Base-by-base conservation (phyloP, 1,284 basidiomycete genomes). In the Marasmius tenuissimus region DNA sequence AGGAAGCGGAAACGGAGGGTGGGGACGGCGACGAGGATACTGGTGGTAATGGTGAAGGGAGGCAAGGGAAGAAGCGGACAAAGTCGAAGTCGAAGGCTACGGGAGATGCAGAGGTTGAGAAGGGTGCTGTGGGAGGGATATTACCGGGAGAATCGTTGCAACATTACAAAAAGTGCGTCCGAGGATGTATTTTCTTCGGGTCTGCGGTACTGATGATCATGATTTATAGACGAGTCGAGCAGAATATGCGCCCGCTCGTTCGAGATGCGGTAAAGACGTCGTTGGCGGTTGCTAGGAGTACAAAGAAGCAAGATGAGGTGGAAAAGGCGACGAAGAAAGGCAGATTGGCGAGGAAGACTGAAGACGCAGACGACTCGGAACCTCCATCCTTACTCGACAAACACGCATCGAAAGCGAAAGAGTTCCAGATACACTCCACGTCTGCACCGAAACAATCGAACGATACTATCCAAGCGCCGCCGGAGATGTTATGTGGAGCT, bases 101-200 rank as follows among this genome's bases (percentile, higher is more conserved):
- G 4, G n/a, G 7, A 14, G 45, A 18, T 5, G 8, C 11, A 66
- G 42, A 67, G 64, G 67, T 69, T 18, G 70, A 66, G 22, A 68
- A 70, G 61, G 69, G 64, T 52, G 55, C 65, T 64, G 68, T 59
- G 61, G 64, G 56, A 63, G 64, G 63, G 68, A 91, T 91, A 42
- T 77, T 81, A 63, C 83, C 85, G 1, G 85, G 87, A 49, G 91
- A 92, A 73, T 86, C 89, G 1, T 78, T 92, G 57, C 78, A 82
- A 55, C 87, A 91, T 75, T 92, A 91, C 71, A 89, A 90, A 70
- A 78, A 84, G 91, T 89, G 67, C 61, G 85, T 75, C n/a, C n/a
- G n/a, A n/a, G 10, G 49, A 2, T 27, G 27, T 27, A 2, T 37
- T 40, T 48, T 27, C 4, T 27, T 27, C 4, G 27, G 4, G 27